Conservation (phyloP, 2,329 filamentous ascomycete species). For the Cadophora luteo-olivacea region DNA sequence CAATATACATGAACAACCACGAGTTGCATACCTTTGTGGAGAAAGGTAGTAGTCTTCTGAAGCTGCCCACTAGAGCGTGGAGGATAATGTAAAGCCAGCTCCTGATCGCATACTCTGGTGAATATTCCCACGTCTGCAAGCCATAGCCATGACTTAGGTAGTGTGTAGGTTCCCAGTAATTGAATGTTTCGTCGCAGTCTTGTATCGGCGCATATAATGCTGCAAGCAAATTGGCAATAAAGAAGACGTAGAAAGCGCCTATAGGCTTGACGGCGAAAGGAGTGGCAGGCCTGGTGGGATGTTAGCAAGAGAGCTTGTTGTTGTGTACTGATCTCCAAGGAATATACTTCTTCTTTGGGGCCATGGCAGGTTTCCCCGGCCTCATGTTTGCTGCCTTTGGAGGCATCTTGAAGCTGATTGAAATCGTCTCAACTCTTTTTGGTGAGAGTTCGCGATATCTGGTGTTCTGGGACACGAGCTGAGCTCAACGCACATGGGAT, state of each 20-base stretch:
- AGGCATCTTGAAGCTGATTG: conserved; percentile 48
- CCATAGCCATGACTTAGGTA: conserved; percentile 93
- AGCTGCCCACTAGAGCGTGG: conserved; percentile 75
- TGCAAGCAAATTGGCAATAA: conserved; percentile 75
- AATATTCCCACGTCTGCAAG: conserved; percentile 98
- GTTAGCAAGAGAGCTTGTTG: conserved; percentile 18
- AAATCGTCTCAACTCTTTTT: conserved; percentile 10
- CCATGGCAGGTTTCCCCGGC: conserved; percentile 22
- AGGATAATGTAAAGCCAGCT: conserved; percentile 91
- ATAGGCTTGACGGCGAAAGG: conserved; percentile 73
- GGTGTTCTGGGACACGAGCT: conserved; percentile 6
- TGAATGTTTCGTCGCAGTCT: conserved; percentile 98
- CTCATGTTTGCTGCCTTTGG: conserved; percentile 39
- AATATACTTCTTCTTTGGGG: conserved; percentile 36
- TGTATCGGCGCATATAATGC: conserved; percentile 90
- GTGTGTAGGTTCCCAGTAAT: conserved; percentile 98
- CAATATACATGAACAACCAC: neutral
- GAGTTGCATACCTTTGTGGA: conserved; percentile 58
- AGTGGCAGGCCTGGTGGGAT: conserved; percentile 48
- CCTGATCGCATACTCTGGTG: conserved; percentile 90
- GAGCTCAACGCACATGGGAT: conserved; percentile 11
- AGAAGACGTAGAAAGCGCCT: conserved; percentile 80
- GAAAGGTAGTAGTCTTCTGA: conserved; percentile 68
- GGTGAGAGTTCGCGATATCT: conserved; percentile 1
- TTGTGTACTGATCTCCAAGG: neutral